Evolutionary conservation across 176 grass and related monocot genomes (phyloP), one percentile per base, ranked within the genome.

Genomic region (Zea luxurians): DNA sequence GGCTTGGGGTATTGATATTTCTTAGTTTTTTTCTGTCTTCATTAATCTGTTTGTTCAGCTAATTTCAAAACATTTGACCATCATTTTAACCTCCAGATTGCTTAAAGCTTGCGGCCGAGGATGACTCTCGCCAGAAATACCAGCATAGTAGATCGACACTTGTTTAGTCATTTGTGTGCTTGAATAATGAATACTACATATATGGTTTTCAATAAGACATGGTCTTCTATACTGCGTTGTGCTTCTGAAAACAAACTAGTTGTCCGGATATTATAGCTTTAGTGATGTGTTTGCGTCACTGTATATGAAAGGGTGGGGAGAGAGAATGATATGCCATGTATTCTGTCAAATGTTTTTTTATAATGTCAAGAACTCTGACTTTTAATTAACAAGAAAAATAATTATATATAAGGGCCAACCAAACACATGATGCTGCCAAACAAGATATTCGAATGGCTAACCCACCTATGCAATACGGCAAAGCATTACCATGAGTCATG

Each of bases 1-100:
- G 44, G 2, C 20, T 92, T 8, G 91, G 91, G 85, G 95, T 94
- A 78, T 76, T 80, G 64, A 80, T 65, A 59, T 65, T 70, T 65
- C 37, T 21, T 46, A 68, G 9, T 37, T 48, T 58, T 38, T 58
- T 68, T 13, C 37, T 42, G 35, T 48, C 4, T 47, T 73, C 9
- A 8, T 47, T 73, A 13, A 4, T 77, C 38, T 36, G 61, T 41
- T 55, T 58, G 4, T 20, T 82, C 72, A 50, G 8, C 15, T 17
- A 35, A 52, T 64, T 74, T 72, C 41, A 75, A 73, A 37, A 13
- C 50, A 43, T 73, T 66, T 59, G 41, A 64, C 69, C 11, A 2
- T 2, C 67, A 37, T 7, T 48, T 80, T 35, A 65, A 80, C 17
- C 71, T 76, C n/a, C 66, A 89, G 87, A 84, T 89, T 65, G 77